These are phyloP conservation scores for Saccharum spontaneum DNA, from an alignment of 176 grass and related monocot species.

Conservation along the genomic window DNA sequence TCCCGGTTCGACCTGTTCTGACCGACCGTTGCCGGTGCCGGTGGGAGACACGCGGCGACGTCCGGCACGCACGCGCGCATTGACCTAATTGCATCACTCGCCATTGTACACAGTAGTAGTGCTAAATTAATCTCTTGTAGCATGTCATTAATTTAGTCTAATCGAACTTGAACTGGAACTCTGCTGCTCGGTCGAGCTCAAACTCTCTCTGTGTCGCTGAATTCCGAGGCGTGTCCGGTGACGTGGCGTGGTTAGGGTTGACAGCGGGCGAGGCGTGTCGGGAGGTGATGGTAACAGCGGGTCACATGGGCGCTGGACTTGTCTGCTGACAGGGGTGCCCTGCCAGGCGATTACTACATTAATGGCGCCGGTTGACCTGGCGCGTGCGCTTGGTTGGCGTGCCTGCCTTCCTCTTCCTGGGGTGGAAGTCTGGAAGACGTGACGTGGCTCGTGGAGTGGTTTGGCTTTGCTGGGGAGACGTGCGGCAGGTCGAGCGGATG, in stretches of 20 bases:
- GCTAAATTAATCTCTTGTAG: neutral
- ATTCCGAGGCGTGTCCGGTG: neutral
- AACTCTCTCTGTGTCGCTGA: too few relatives aligned
- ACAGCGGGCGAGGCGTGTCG: neutral
- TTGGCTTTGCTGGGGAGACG: neutral
- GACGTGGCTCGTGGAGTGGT: too few relatives aligned
- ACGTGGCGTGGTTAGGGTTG: neutral
- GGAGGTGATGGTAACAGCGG: neutral
- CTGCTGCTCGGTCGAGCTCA: too few relatives aligned
- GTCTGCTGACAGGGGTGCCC: neutral
- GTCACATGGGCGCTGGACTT: conserved; percentile 26
- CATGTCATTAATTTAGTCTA: neutral
- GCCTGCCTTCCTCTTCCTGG: too few relatives aligned
- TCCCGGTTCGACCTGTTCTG: conserved; percentile 33
- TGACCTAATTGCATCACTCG: neutral
- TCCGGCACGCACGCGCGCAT: neutral
- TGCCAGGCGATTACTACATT: neutral
- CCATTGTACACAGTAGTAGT: neutral
- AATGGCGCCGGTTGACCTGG: too few relatives aligned
- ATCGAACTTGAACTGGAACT: neutral
- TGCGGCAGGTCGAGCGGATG: neutral
- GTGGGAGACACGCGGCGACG: neutral
- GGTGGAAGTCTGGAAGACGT: too few relatives aligned
- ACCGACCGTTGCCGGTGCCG: neutral
- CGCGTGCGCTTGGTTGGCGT: too few relatives aligned